phyloP scores from a whole-genome alignment of 805 yeast species.

The Candida sithepensis region DNA sequence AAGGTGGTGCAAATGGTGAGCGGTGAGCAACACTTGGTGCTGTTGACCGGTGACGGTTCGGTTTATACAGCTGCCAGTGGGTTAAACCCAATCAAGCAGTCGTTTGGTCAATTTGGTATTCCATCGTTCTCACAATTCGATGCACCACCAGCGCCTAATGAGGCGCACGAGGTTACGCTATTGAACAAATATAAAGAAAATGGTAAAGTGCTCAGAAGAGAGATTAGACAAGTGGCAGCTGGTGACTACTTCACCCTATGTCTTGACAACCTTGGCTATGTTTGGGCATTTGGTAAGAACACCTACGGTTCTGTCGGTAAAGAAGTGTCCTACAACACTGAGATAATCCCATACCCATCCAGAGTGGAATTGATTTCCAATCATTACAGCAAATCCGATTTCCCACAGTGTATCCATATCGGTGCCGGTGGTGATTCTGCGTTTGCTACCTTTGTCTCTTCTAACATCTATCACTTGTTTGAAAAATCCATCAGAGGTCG shows the following conservation, averaged over 20 bases:
- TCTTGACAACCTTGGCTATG: conserved; percentile 57
- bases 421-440: conserved; percentile 72
- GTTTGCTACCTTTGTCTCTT: conserved; percentile 41
- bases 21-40: conserved; percentile 70
- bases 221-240: conserved; percentile 58
- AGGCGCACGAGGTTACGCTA: conserved; percentile 52
- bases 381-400: conserved; percentile 38
- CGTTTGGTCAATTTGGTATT: conserved; percentile 79
- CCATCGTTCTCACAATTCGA: conserved; percentile 69
- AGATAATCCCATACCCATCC: conserved; percentile 67
- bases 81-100: conserved; percentile 36
- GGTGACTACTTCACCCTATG: conserved; percentile 76
- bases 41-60: conserved; percentile 55
- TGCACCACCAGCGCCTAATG: conserved; percentile 44
- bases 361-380: conserved; percentile 38
- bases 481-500: conserved; percentile 26
- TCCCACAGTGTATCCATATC: conserved; percentile 48
- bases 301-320: conserved; percentile 81
- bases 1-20: conserved; percentile 39
- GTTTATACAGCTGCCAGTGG: conserved; percentile 66
- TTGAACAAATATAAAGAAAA: conserved; percentile 44
- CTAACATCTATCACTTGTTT: conserved; percentile 34
- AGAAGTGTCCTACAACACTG: conserved; percentile 61
- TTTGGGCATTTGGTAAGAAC: conserved; percentile 88
- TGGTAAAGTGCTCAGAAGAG: conserved; percentile 34